phyloP scores from a whole-genome alignment of 2,329 filamentous ascomycete genomes.

The Didymella sp. region DNA sequence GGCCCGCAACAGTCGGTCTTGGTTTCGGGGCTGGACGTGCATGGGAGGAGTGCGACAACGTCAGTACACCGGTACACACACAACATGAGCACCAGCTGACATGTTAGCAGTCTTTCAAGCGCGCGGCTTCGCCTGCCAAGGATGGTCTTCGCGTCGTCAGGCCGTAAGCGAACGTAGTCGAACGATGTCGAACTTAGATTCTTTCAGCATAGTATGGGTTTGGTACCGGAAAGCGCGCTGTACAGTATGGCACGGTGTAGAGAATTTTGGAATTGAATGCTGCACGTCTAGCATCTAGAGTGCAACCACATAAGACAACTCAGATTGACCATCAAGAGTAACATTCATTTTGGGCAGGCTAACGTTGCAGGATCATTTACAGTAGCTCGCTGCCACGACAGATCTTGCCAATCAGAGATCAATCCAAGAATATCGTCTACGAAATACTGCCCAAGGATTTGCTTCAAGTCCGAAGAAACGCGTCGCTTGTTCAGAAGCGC shows the following conservation, averaged over 20 bases:
- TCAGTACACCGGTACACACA: constrained; percentile 40
- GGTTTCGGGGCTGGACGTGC: constrained; percentile 96
- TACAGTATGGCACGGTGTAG: constrained; percentile 48
- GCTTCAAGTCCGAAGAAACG: too few relatives aligned
- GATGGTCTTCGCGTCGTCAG: constrained; percentile 58
- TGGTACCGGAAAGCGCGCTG: constrained; percentile 36
- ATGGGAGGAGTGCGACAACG: constrained; percentile 96
- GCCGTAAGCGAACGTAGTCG: constrained; percentile 41
- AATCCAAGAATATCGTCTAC: too few relatives aligned
- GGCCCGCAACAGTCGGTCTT: constrained; percentile 93
- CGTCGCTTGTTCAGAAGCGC: too few relatives aligned
- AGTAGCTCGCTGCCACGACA: too few relatives aligned
- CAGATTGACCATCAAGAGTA: background rate
- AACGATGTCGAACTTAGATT: constrained; percentile 6
- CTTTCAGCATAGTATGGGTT: constrained; percentile 27
- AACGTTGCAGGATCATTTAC: background rate
- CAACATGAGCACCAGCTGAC: background rate
- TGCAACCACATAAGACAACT: background rate
- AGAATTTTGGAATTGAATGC: constrained; percentile 38
- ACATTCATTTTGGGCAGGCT: background rate
- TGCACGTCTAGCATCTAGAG: constrained; percentile 32
- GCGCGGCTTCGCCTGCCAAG: constrained; percentile 55
- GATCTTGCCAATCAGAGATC: too few relatives aligned
- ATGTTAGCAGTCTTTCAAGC: constrained; percentile 58
- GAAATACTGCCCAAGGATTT: too few relatives aligned